Conservation (phyloP, 179 eudicot genomes). For the Pouteria campechiana region DNA sequence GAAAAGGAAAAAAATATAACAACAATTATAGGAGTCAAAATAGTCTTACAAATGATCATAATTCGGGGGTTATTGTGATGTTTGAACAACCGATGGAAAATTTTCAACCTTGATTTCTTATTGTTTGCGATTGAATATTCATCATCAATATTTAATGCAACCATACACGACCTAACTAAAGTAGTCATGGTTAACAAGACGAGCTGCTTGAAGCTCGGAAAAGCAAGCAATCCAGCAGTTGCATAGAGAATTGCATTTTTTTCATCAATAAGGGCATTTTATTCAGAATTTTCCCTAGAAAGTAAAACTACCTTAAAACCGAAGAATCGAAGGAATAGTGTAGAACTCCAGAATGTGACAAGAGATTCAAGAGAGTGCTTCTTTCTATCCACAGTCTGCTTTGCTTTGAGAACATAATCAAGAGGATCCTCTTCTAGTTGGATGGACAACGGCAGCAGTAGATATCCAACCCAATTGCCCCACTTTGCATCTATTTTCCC, state of each 20-base stretch:
- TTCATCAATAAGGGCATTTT: background rate
- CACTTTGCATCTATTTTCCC: too few relatives aligned
- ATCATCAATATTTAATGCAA: background rate
- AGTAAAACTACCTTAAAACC: slow-evolving; percentile 4
- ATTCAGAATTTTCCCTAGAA: background rate
- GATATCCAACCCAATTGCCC: slow-evolving; percentile 8
- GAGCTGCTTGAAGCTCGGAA: background rate
- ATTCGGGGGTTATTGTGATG: too few relatives aligned
- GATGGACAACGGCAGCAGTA: slow-evolving; percentile 2
- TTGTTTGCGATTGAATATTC: too few relatives aligned
- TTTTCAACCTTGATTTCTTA: too few relatives aligned
- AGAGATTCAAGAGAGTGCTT: slow-evolving; percentile 5
- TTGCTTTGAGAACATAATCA: slow-evolving; percentile 6
- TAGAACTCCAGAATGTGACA: slow-evolving; percentile 1
- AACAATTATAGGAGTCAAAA: too few relatives aligned
- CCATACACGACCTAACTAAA: background rate
- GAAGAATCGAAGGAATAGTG: background rate
- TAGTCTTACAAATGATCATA: too few relatives aligned
- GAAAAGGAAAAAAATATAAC: too few relatives aligned
- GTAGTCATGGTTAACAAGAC: background rate
- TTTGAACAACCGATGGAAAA: too few relatives aligned
- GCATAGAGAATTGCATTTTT: slow-evolving; percentile 11
- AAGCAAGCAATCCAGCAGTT: background rate
- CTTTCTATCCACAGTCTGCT: slow-evolving; percentile 4
- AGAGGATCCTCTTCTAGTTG: slow-evolving; percentile 4